Evolutionary conservation across 768 basidiomycete genomes (phyloP).

Genomic region (Serendipita indica): DNA sequence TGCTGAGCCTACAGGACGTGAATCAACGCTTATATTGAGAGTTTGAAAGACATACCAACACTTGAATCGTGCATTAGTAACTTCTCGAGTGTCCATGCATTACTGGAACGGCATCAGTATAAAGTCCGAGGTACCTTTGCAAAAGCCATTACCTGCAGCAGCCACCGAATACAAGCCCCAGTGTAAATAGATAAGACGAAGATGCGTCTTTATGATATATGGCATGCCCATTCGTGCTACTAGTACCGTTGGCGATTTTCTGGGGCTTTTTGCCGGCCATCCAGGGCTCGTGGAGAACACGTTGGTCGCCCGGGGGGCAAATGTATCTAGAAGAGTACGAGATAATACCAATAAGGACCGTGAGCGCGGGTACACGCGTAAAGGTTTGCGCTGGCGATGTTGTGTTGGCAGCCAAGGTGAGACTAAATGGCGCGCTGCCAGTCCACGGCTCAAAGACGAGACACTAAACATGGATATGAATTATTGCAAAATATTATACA

Average conservation of each 20-base stretch:
- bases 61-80: constrained; percentile 52
- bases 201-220: constrained; percentile 12
- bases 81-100: constrained; percentile 66
- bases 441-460: not conserved
- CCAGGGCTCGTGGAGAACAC: not conserved
- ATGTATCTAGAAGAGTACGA: not conserved
- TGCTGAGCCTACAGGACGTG: constrained; percentile 41
- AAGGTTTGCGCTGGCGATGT: not conserved
- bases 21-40: not conserved
- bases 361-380: too few relatives aligned
- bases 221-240: not conserved
- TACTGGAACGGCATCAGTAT: constrained; percentile 28
- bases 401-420: constrained; percentile 6
- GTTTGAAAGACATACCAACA: constrained; percentile 32
- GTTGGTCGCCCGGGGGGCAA: not conserved
- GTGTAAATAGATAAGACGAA: constrained; percentile 25
- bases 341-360: too few relatives aligned
- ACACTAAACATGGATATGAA: not conserved
- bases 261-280: not conserved
- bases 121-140: not conserved
- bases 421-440: not conserved
- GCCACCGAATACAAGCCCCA: constrained; percentile 61
- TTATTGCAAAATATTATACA: not conserved
- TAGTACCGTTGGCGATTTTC: not conserved
- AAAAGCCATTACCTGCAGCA: constrained; percentile 48